A percentile compares a stretch with the other conserved stretches of the same genome.
phyloP scores from a whole-genome alignment of 73 alveolate genomes.

The Tetrahymena thermophila region DNA sequence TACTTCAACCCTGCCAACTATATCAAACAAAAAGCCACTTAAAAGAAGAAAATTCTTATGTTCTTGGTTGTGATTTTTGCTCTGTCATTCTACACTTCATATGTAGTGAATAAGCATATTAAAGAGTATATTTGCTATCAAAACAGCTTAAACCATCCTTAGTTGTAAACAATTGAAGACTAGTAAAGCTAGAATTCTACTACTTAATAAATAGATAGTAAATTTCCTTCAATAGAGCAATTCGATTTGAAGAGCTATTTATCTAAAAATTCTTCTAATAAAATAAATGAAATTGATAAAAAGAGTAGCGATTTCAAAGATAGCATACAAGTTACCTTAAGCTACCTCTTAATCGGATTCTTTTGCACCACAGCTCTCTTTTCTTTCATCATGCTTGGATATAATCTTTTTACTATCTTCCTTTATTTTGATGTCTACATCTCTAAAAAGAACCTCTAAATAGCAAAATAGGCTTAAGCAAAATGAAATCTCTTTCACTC shows the following conservation, averaged over 20 bases:
- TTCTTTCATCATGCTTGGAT: not conserved
- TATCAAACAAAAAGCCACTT: not conserved
- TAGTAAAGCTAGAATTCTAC: not conserved
- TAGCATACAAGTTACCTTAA: not conserved
- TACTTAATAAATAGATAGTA: not conserved
- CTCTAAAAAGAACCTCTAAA: not conserved
- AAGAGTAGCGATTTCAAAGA: not conserved
- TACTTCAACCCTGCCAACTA: not conserved
- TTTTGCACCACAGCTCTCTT: not conserved
- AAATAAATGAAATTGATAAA: not conserved
- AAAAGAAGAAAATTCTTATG: not conserved
- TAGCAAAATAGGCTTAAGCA: too few species aligned
- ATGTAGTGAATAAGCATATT: not conserved
- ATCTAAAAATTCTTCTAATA: not conserved
- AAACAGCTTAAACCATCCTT: not conserved
- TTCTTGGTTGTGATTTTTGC: not conserved
- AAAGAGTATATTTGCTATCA: not conserved
- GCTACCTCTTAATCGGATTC: not conserved
- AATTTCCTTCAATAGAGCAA: not conserved
- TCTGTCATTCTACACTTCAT: not conserved
- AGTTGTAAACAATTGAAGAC: not conserved
- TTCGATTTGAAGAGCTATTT: not conserved
- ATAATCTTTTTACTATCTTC: not conserved
- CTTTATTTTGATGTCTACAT: not conserved
- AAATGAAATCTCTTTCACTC: too few species aligned